Evolutionary conservation across 225 moss, liverwort and hornwort species (phyloP).

Genomic region (Straminergon stramineum): DNA sequence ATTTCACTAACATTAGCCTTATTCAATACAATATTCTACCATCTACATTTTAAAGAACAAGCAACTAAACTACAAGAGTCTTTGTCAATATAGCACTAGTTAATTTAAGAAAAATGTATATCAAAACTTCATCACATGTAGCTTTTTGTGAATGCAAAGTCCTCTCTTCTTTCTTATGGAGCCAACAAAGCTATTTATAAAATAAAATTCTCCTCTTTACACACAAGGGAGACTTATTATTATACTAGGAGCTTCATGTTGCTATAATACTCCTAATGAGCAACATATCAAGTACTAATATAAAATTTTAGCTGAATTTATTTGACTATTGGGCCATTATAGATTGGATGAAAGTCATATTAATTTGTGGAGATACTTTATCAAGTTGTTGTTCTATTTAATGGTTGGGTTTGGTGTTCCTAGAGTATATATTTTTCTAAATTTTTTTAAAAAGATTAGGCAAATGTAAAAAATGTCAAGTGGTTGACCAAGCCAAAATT

Average conservation of each 20-base stretch:
- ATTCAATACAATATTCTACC: neutral
- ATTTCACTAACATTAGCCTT: neutral
- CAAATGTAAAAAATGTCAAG: no score
- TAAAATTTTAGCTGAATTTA: neutral
- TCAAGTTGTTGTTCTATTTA: no score
- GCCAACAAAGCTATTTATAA: neutral
- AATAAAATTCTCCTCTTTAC: neutral
- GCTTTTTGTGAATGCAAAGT: no score
- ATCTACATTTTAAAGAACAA: neutral
- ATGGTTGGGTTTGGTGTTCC: no score
- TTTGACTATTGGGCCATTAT: neutral
- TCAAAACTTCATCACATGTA: neutral
- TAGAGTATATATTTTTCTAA: no score
- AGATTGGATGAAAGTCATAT: no score
- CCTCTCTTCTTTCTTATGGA: neutral
- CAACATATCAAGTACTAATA: neutral
- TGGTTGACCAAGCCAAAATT: no score
- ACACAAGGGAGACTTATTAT: neutral
- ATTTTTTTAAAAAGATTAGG: no score
- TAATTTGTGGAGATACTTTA: no score
- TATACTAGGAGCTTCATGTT: neutral
- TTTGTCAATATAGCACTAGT: neutral
- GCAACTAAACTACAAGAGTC: neutral
- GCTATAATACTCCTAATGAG: neutral
- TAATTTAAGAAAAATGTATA: neutral